phyloP scores from a whole-genome alignment of 768 basidiomycete genomes.

The Auriculariales sp. region DNA sequence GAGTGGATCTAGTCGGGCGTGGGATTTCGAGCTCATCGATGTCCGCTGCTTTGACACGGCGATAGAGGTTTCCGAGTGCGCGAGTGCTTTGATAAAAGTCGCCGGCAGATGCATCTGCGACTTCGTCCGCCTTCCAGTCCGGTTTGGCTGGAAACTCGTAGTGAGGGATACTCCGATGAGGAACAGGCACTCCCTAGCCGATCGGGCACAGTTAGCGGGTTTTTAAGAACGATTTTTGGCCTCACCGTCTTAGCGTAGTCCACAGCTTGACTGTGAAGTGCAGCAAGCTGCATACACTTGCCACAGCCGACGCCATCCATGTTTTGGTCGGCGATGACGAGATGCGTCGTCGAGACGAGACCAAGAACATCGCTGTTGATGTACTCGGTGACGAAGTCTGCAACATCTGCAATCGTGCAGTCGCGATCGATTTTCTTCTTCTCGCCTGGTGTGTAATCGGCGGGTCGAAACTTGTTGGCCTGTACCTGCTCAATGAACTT shows the following conservation, averaged over 20 bases:
- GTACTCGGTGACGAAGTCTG: slow-evolving; percentile 71
- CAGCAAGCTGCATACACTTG: slow-evolving; percentile 42
- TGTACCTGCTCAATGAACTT: slow-evolving; percentile 32
- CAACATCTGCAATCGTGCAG: slow-evolving; percentile 54
- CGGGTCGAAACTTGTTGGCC: slow-evolving; percentile 27
- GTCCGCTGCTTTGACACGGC: slow-evolving; percentile 35
- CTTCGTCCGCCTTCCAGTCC: slow-evolving; percentile 61
- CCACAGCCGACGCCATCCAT: slow-evolving; percentile 49
- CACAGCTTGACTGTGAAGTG: slow-evolving; percentile 51
- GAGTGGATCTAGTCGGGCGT: slow-evolving; percentile 3
- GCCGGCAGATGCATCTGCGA: slow-evolving; percentile 11
- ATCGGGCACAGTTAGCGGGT: too few species aligned
- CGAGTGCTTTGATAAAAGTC: slow-evolving; percentile 61
- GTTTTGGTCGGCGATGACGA: slow-evolving; percentile 20
- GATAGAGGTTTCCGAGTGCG: slow-evolving; percentile 60
- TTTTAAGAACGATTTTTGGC: too few species aligned
- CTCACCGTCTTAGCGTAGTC: slow-evolving; percentile 70
- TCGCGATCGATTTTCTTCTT: slow-evolving; percentile 15
- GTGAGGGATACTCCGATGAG: slow-evolving; percentile 30
- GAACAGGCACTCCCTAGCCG: slow-evolving; percentile 30
- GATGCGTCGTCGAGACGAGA: slow-evolving; percentile 48
- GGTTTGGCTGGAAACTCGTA: slow-evolving; percentile 53
- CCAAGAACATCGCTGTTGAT: slow-evolving; percentile 70
- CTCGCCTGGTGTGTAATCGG: slow-evolving; percentile 27
- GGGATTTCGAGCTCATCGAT: slow-evolving; percentile 7